Conservation (phyloP, 1,284 basidiomycete genomes). For the Bondarzewia mesenterica region DNA sequence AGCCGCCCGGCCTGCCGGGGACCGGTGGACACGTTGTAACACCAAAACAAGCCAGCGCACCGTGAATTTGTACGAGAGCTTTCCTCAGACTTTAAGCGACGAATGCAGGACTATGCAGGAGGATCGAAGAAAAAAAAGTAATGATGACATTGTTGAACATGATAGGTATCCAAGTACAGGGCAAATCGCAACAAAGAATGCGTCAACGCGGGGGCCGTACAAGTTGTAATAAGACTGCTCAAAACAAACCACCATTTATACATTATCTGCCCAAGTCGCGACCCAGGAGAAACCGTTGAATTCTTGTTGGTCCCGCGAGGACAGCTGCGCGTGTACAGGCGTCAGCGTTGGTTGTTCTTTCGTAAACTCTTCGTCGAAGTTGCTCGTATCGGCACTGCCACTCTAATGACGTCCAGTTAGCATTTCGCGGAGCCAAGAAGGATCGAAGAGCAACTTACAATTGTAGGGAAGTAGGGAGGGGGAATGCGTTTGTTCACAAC, state of each 20-base stretch:
- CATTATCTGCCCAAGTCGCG: slow-evolving; percentile 14
- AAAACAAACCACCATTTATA: slow-evolving; percentile 19
- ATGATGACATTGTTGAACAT: neutral
- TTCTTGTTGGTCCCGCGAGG: slow-evolving; percentile 88
- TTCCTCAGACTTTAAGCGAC: neutral
- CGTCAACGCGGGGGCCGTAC: neutral
- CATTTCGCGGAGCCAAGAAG: slow-evolving; percentile 11
- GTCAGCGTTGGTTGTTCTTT: slow-evolving; percentile 95
- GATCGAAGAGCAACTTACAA: slow-evolving; percentile 47
- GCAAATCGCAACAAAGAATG: slow-evolving; percentile 23
- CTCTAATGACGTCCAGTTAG: slow-evolving; percentile 35
- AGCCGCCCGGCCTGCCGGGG: slow-evolving; percentile 43
- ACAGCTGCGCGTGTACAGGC: slow-evolving; percentile 92
- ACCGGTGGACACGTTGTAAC: slow-evolving; percentile 61
- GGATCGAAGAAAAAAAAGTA: neutral
- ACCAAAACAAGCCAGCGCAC: slow-evolving; percentile 19
- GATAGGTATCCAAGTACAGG: slow-evolving; percentile 46
- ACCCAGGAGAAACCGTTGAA: slow-evolving; percentile 97
- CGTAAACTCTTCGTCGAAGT: slow-evolving; percentile 98
- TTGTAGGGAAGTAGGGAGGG: slow-evolving; percentile 94
- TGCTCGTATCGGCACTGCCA: slow-evolving; percentile 74
- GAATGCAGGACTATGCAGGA: neutral
- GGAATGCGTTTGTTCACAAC: slow-evolving; percentile 94
- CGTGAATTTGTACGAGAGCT: slow-evolving; percentile 8
- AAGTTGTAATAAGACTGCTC: slow-evolving; percentile 5